A percentile compares a stretch with the other conserved stretches of the same genome.
Conservation (phyloP, 306 rosid species). For the Vigna mungo region DNA sequence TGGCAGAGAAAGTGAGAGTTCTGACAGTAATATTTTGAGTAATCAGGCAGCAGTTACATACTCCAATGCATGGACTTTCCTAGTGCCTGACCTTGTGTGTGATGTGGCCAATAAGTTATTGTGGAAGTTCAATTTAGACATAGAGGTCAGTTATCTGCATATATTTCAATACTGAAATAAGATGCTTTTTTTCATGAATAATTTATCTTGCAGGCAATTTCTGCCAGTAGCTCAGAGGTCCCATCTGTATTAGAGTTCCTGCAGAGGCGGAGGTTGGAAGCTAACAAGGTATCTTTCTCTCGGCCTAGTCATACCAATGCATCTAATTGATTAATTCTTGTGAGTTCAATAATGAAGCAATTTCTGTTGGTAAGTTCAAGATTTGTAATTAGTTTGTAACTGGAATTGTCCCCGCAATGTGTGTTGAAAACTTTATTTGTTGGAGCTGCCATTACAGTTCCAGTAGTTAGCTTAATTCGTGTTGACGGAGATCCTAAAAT, state of each 20-base stretch:
- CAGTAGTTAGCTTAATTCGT: slow-evolving; percentile 28
- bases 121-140: slow-evolving; percentile 89
- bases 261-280: slow-evolving; percentile 92
- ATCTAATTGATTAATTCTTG: slow-evolving; percentile 38
- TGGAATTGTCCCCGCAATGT: slow-evolving; percentile 27
- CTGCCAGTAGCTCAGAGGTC: slow-evolving; percentile 97
- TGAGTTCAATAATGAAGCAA: slow-evolving; percentile 35
- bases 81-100: slow-evolving; percentile 88
- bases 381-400: slow-evolving; percentile 23
- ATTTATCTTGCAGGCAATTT: slow-evolving; percentile 72
- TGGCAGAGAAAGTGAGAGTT: slow-evolving; percentile 66
- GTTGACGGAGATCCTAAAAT: slow-evolving; percentile 34
- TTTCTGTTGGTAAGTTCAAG: slow-evolving; percentile 24
- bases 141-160: slow-evolving; percentile 68
- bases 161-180: slow-evolving; percentile 16
- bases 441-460: slow-evolving; percentile 23
- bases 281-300: slow-evolving; percentile 65
- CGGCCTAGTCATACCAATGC: slow-evolving; percentile 12
- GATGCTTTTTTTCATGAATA: slow-evolving; percentile 36
- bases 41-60: slow-evolving; percentile 68
- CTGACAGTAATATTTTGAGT: slow-evolving; percentile 55
- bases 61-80: slow-evolving; percentile 79
- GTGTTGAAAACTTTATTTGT: background rate
- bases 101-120: slow-evolving; percentile 70
- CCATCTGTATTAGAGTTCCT: slow-evolving; percentile 91